Base-by-base conservation (phyloP, 371 early-diverging fungal genomes). In the Actinomucor elegans region DNA sequence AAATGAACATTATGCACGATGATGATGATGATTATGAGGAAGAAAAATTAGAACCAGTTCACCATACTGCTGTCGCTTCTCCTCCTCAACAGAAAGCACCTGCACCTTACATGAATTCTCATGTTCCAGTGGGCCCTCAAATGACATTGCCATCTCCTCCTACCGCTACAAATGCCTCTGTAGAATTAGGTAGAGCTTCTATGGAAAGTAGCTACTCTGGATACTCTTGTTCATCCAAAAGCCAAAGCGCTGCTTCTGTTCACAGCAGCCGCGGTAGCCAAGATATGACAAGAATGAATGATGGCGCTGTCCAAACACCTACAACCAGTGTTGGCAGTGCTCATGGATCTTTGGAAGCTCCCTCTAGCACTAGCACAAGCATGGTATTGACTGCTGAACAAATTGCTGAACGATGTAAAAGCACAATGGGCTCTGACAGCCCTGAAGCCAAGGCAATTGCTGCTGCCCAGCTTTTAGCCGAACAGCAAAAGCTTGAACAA, bases 271-370 rank as follows among this genome's bases (percentile, higher is more conserved):
- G 44, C 11, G 21, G 33, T 15, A 50, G 50, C 29, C 41, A 41
- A 41, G 41, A 41, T 2, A 41, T 41, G 41, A 6, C n/a, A 6
- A 8, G 71, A 64, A 47, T 59, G 52, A 10, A 58, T 21, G 7
- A 61, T 55, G 11, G 61, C 49, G 43, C 48, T 67, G 9, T 63
- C 74, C 38, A 73, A 69, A 32, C 60, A 57, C 5, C 71, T 64
- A 59, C 63, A 69, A 8, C 69, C 2, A 11, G n/a, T 14, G 4
- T 33, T 3, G 26, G 26, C 20, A 48, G 24, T 8, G n/a, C 35
- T 26, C 11, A 32, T 2, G 26, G 2, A 7, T 43, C 43, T 27
- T 15, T 17, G 14, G 11, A 31, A 9, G n/a, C 33, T 7, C 7
- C 33, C 7, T 23, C 10, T 1, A 15, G 18, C 11, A 18, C 48